Evolutionary conservation across 257 asterid genomes (phyloP).

Genomic region (Schizonepeta tenuifolia): DNA sequence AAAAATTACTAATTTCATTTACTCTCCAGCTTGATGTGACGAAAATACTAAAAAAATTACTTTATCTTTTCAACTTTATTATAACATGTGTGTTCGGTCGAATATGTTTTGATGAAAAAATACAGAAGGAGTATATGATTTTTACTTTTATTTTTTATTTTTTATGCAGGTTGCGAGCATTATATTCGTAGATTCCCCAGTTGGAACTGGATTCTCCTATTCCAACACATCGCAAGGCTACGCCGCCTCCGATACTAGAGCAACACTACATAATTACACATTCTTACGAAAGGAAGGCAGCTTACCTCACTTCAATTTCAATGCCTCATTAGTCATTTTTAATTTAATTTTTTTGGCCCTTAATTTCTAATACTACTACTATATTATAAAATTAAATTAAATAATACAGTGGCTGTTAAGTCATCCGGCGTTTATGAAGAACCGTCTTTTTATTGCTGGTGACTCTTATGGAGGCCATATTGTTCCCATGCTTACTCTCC

Average conservation of each 20-base stretch:
- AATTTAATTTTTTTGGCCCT: neutral
- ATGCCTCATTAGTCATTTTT: neutral
- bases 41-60: too few species aligned
- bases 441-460: slow-evolving; percentile 50
- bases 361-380: too few species aligned
- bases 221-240: slow-evolving; percentile 33
- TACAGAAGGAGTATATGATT: too few species aligned
- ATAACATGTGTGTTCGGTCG: too few species aligned
- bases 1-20: too few species aligned
- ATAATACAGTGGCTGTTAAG: slow-evolving; percentile 53
- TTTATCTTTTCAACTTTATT: too few species aligned
- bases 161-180: slow-evolving; percentile 55
- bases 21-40: too few species aligned
- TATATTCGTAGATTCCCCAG: slow-evolving; percentile 53
- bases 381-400: too few species aligned
- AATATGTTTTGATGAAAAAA: too few species aligned
- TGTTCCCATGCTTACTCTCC: slow-evolving; percentile 44
- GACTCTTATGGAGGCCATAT: slow-evolving; percentile 63
- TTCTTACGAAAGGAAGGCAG: neutral
- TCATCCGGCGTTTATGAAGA: slow-evolving; percentile 46
- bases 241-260: neutral
- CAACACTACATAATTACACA: neutral
- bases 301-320: too few species aligned
- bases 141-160: too few species aligned
- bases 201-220: slow-evolving; percentile 59